phyloP scores from a whole-genome alignment of 805 yeast species.

The Ascoidea asiatica region DNA sequence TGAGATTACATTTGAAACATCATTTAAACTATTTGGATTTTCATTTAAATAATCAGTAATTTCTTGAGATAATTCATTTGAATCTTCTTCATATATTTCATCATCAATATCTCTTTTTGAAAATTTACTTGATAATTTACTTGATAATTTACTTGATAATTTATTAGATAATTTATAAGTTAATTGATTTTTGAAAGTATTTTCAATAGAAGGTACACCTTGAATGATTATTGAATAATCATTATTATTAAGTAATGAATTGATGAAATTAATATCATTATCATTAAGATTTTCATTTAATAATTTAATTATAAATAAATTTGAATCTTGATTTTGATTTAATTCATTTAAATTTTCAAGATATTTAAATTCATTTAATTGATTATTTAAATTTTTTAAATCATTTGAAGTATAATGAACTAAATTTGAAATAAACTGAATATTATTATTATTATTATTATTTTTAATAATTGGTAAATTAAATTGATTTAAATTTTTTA shows the following conservation, averaged over 20 bases:
- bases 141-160: no score
- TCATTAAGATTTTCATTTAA: neutral
- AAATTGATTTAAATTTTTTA: no score
- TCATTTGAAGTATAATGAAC: neutral
- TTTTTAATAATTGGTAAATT: neutral
- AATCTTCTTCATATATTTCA: neutral
- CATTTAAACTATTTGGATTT: no score
- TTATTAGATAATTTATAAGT: no score
- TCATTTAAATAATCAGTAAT: neutral
- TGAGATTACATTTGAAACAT: no score
- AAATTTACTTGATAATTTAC: neutral
- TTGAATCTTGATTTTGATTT: no score
- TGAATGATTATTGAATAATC: neutral
- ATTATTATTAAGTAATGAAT: neutral
- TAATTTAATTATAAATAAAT: no score
- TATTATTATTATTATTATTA: no score
- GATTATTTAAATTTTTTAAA: no score
- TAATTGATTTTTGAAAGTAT: no score
- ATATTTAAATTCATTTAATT: neutral
- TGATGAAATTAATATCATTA: neutral
- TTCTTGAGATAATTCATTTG: neutral
- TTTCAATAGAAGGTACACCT: neutral
- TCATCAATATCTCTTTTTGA: neutral
- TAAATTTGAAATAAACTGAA: neutral
- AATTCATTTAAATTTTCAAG: neutral